Percentiles rank a stretch among this genome's conserved stretches.
phyloP scores from a whole-genome alignment of 495 filamentous ascomycete genomes.

The Trichoderma reesei region DNA sequence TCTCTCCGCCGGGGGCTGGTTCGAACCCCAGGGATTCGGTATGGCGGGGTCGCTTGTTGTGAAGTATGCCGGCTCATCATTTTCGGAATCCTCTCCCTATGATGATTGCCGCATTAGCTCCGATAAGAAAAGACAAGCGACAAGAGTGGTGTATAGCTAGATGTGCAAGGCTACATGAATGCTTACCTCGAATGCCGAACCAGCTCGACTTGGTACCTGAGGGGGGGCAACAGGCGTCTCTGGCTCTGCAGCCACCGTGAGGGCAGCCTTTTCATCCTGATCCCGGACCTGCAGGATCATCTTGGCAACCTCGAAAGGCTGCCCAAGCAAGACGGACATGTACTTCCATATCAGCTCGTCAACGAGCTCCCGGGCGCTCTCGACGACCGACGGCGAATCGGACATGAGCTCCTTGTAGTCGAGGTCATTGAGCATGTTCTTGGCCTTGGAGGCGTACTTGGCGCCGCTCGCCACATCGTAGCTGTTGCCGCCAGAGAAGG shows the following conservation, averaged over 20 bases:
- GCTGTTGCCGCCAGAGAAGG: constrained; percentile 36
- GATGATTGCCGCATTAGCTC: constrained; percentile 15
- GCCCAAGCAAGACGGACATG: constrained; percentile 69
- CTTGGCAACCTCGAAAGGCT: constrained; percentile 96
- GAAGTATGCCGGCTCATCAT: constrained; percentile 78
- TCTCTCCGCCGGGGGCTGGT: constrained; percentile 17
- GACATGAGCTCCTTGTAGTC: constrained; percentile 82
- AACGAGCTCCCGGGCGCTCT: constrained; percentile 58
- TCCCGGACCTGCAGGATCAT: constrained; percentile 72
- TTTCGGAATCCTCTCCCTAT: constrained; percentile 53
- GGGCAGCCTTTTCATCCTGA: constrained; percentile 37
- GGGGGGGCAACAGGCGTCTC: constrained; percentile 8
- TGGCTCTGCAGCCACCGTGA: constrained; percentile 18
- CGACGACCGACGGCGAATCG: constrained; percentile 65
- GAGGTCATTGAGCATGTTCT: constrained; percentile 74
- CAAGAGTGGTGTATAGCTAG: constrained; percentile 10
- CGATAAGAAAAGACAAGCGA: neutral
- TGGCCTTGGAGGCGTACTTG: constrained; percentile 62
- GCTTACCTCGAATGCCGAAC: constrained; percentile 8
- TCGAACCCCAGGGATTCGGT: constrained; percentile 43
- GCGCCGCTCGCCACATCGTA: constrained; percentile 28
- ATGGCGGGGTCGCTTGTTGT: constrained; percentile 57
- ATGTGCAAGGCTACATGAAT: neutral
- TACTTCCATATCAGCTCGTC: constrained; percentile 85
- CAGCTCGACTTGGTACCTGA: constrained; percentile 3